Percentiles rank a stretch among this genome's conserved stretches.
These are phyloP conservation scores for Prunus armeniaca DNA, from an alignment of 306 rosid genomes.

Conservation along the genomic window DNA sequence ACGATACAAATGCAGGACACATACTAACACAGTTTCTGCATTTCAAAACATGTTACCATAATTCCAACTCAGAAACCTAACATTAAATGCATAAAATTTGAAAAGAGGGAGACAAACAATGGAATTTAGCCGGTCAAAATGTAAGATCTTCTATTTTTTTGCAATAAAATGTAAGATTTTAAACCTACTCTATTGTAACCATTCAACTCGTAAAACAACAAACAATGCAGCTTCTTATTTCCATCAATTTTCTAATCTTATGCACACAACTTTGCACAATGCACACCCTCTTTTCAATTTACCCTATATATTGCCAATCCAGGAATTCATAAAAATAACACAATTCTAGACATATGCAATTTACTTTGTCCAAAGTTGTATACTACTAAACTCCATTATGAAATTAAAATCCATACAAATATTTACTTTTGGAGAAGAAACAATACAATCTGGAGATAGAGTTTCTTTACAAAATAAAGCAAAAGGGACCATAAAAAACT, in stretches of 20 bases:
- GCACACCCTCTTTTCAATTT: neutral
- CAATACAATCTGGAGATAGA: neutral
- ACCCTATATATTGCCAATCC: neutral
- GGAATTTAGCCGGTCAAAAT: neutral
- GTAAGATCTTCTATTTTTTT: neutral
- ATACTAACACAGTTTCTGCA: neutral
- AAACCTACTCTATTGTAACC: neutral
- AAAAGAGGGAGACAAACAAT: neutral
- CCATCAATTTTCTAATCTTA: neutral
- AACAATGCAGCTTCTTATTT: neutral
- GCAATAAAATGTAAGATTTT: neutral
- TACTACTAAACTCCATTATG: neutral
- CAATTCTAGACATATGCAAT: neutral
- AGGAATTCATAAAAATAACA: neutral
- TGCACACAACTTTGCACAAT: neutral
- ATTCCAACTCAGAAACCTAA: neutral
- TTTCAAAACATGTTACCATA: neutral
- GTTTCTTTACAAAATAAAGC: neutral
- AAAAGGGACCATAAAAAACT: neutral
- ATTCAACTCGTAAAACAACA: neutral
- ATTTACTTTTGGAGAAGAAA: neutral
- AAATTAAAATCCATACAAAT: neutral
- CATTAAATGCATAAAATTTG: neutral
- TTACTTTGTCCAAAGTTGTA: neutral
- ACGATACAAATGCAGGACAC: neutral